Base-by-base conservation (phyloP, 169 alveolate species). In the Neospora caninum region DNA sequence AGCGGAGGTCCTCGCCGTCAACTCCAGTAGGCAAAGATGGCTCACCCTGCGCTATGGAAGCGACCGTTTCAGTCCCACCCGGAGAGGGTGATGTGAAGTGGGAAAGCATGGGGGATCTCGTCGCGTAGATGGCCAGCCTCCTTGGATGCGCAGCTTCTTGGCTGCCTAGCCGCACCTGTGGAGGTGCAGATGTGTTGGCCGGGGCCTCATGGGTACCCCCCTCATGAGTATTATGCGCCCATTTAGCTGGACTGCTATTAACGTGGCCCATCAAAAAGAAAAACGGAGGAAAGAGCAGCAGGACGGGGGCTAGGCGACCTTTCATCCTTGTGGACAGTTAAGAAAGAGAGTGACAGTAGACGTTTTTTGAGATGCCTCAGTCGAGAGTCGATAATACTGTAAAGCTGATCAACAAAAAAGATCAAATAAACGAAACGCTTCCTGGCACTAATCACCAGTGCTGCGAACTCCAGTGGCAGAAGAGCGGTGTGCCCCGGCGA, bases 81-180 rank as follows among this genome's bases (percentile, higher is more conserved):
- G 84, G 84, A 0, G 84, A 73, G 49, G 84, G 84, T 13, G 84
- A 10, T 38, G 84, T 73, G 84, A 73, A 73, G 84, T 73, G 84
- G 49, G 27, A 0, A 13, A 73, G 84, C 84, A 73, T 25, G 6
- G 84, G 78, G 29, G 78, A 64, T 29, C 78, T 64, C 0, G 36
- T 18, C 29, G 36, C 78, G 36, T 20, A 64, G 13, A 64, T 13
- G 31, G 78, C 78, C 78, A 64, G 31, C 78, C 34, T 64, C 78
- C 78, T 64, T n/a, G 78, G 78, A 18, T 13, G 78, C 36, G 78
- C 78, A 64, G 34, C 29, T 29, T 29, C 78, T 64, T 20, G 78
- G 25, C 4, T n/a, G 78, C 0, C 58, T 49, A 49, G 6, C 58
- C 58, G 58, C 58, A 13, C 18, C 27, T 13, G 6, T 49, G 58